These are phyloP conservation scores for Clitopilus passeckerianus DNA, from an alignment of 768 basidiomycete genomes.

Conservation along the genomic window DNA sequence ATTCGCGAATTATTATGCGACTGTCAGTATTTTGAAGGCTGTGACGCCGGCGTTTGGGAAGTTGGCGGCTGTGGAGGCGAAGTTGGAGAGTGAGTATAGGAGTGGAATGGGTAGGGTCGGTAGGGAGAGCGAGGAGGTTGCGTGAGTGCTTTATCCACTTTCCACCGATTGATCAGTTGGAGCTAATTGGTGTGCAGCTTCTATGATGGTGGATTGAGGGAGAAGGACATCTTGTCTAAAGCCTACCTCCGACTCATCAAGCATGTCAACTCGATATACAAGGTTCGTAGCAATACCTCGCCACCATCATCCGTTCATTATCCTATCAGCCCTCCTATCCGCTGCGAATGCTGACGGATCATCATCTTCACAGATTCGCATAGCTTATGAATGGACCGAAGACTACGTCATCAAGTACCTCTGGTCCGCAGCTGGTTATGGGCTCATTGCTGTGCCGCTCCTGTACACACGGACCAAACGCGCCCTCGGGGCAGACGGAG, in stretches of 20 bases:
- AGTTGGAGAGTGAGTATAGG: slow-evolving; percentile 88
- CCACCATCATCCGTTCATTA: background rate
- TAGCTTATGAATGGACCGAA: slow-evolving; percentile 93
- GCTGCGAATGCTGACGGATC: background rate
- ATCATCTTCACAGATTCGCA: slow-evolving; percentile 56
- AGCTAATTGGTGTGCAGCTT: slow-evolving; percentile 45
- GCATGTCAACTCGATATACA: slow-evolving; percentile 91
- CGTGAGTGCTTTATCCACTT: slow-evolving; percentile 41
- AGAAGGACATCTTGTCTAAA: slow-evolving; percentile 73
- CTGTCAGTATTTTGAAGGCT: slow-evolving; percentile 72
- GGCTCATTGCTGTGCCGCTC: slow-evolving; percentile 86
- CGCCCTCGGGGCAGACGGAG: slow-evolving; percentile 25
- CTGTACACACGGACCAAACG: slow-evolving; percentile 59
- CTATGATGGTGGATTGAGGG: slow-evolving; percentile 83
- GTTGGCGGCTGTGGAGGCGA: slow-evolving; percentile 83
- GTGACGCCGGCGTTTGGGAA: slow-evolving; percentile 93
- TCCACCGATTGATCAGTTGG: background rate
- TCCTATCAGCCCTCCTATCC: background rate
- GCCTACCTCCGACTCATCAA: slow-evolving; percentile 80
- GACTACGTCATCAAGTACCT: slow-evolving; percentile 96
- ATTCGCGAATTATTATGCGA: slow-evolving; percentile 83
- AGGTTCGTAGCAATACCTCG: slow-evolving; percentile 36
- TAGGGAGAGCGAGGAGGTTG: slow-evolving; percentile 89
- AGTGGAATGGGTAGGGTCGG: slow-evolving; percentile 83
- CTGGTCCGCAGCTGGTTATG: slow-evolving; percentile 92